Base-by-base conservation (phyloP, 176 grass and related monocot genomes). In the Typha latifolia region DNA sequence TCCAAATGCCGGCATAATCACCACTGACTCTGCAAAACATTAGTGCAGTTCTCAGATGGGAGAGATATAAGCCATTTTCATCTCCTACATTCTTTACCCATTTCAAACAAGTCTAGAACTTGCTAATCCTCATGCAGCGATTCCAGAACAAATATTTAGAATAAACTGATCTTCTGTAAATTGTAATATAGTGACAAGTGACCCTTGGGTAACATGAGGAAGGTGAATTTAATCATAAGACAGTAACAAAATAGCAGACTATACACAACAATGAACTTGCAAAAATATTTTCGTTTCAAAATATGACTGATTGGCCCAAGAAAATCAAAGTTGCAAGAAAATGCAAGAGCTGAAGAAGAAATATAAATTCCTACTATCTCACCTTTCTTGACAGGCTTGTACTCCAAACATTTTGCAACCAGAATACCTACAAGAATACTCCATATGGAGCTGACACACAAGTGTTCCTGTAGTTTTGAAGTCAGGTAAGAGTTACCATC, bases 311-410 rank as follows among this genome's bases (percentile, higher is more conserved):
- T 37, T 37, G 34, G 34, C 34, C 34, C 34, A 37, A 37, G 34
- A 34, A 34, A 34, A 34, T 5, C 32, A 34, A 34, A 34, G 32
- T 34, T 34, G 32, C 32, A 34, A 34, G 37, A 26, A 16, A 34
- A 63, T 9, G 53, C 53, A 21, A 57, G 53, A 20, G 51, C 53
- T 56, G 34, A 47, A 32, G 12, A 73, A 73, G 1, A 22, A 32
- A 70, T 50, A 67, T 22, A 49, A 34, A 62, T 78, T 64, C 64
- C 59, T 57, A 4, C 14, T 26, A 67, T 23, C 31, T 59, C 32
- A 92, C 93, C 93, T 89, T 97, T 97, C 73, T 82, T 92, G 31
- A 92, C 63, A 77, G 75, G 78, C 13, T 82, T 81, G 47, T 84
- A 86, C 66, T 55, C 57, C 57, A 86, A 84, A 31, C 71, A 79